Base-by-base conservation (phyloP, 305 asterid species). In the Fraxinus greggii region DNA sequence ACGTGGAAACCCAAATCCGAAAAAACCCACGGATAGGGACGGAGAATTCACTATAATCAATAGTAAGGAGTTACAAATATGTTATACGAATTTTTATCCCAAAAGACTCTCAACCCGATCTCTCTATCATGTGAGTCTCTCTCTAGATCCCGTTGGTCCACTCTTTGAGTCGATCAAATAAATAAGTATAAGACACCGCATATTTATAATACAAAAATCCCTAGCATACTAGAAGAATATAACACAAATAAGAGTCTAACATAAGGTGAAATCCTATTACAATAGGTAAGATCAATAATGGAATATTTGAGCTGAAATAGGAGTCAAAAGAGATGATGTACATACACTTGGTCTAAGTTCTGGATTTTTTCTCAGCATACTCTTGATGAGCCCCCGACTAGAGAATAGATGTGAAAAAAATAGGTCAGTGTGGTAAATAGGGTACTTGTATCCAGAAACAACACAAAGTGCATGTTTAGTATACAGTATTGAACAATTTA, bases 321-420 rank as follows among this genome's bases (percentile, higher is more conserved):
- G 17, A 40, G 0, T 40, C 51, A 10, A 40, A 26, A 35, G 38
- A 42, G 80, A 65, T 6, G 6, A 54, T 54, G 31, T 80, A 77
- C 93, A n/a, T 94, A 96, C 99, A 82, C 97, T 96, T 48, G 99
- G 99, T 85, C 99, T 83, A 51, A 89, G 88, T 86, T 96, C 98
- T 5, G 99, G 98, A 83, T 92, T 93, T 88, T 88, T 94, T 42
- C 98, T 88, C 75, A 96, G 96, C 99, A 96, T 94, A 61, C 96
- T 96, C 90, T 93, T 96, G 83, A 96, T 85, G 32, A 96, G 92
- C 82, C 98, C 92, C 42, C 99, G 96, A 31, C 99, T 96, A 89
- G 45, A 82, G 83, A 85, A 59, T n/a, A 73, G 56, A 45, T 13
- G 77, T 7, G 40, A n/a, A 9, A 38, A 32, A 70, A 65, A 67